Percentiles rank a stretch among this genome's conserved stretches.
These are phyloP conservation scores for Candida freyschussii DNA, from an alignment of 1,139 yeast genomes.

Conservation along the genomic window DNA sequence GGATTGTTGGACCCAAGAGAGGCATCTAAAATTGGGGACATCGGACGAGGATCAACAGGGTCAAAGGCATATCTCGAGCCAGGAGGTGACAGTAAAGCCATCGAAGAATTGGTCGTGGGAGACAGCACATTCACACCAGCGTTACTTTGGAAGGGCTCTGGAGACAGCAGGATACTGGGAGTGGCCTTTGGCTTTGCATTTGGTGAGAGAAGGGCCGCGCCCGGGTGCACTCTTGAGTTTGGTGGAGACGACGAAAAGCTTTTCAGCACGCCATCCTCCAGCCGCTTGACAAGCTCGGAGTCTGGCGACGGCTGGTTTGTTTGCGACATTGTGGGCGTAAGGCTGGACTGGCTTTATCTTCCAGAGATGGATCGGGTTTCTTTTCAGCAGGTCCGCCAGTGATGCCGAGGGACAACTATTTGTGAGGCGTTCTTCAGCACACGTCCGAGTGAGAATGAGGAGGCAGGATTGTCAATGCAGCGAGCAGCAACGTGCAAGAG, in stretches of 20 bases:
- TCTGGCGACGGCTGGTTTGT: slow-evolving; percentile 1
- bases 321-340: too few relatives aligned
- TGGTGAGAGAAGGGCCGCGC: slow-evolving; percentile 33
- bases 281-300: slow-evolving; percentile 12
- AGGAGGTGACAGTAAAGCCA: slow-evolving; percentile 34
- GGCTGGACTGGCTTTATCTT: too few relatives aligned
- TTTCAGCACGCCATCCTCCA: slow-evolving; percentile 13
- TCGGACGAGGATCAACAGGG: slow-evolving; percentile 17
- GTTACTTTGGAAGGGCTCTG: slow-evolving; percentile 34
- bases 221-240: slow-evolving; percentile 29
- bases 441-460: too few relatives aligned
- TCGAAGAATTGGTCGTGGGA: slow-evolving; percentile 39
- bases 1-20: slow-evolving; percentile 13
- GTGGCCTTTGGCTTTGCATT: slow-evolving; percentile 19
- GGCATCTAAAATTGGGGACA: slow-evolving; percentile 17
- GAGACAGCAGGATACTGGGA: slow-evolving; percentile 13
- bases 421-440: too few relatives aligned
- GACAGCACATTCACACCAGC: slow-evolving; percentile 20
- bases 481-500: too few relatives aligned
- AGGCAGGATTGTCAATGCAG: too few relatives aligned
- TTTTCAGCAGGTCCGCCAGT: too few relatives aligned
- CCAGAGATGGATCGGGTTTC: too few relatives aligned
- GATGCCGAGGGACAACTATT: too few relatives aligned
- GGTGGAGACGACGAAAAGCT: slow-evolving; percentile 10
- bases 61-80: slow-evolving; percentile 37